phyloP scores from a whole-genome alignment of 2,329 filamentous ascomycete species.

The Penicillium frequentans region DNA sequence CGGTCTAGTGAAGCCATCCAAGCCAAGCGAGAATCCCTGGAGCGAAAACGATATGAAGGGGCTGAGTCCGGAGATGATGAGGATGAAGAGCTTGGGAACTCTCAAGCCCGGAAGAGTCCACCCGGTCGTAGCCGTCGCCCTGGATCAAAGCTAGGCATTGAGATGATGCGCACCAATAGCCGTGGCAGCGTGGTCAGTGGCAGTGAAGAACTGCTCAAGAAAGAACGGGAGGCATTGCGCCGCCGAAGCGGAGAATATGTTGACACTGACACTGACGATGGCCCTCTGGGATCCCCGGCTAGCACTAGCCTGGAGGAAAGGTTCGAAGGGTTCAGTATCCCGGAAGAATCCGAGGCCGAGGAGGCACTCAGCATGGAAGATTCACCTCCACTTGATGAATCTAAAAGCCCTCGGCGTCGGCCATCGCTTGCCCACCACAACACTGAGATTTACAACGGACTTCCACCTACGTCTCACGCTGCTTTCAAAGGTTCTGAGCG shows the following conservation, averaged over 20 bases:
- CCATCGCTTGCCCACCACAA: slow-evolving; percentile 19
- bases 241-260: slow-evolving; percentile 21
- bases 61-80: slow-evolving; percentile 92
- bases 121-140: slow-evolving; percentile 59
- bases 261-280: slow-evolving; percentile 23
- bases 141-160: slow-evolving; percentile 86
- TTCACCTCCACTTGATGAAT: slow-evolving; percentile 11
- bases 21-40: slow-evolving; percentile 71
- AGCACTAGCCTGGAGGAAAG: slow-evolving; percentile 30
- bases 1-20: slow-evolving; percentile 73
- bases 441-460: slow-evolving; percentile 22
- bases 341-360: slow-evolving; percentile 36
- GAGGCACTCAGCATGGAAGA: slow-evolving; percentile 27
- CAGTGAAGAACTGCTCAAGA: slow-evolving; percentile 40
- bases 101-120: slow-evolving; percentile 53
- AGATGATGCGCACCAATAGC: slow-evolving; percentile 98
- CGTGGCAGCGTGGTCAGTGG: slow-evolving; percentile 71
- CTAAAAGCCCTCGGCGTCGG: slow-evolving; percentile 1
- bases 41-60: slow-evolving; percentile 71
- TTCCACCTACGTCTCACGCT: background rate
- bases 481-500: background rate
- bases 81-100: slow-evolving; percentile 79
- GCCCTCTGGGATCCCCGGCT: slow-evolving; percentile 22
- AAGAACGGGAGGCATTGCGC: slow-evolving; percentile 35
- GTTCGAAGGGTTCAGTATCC: slow-evolving; percentile 35